Conservation (phyloP, 176 grass and related monocot genomes). For the Alloteropsis semialata region DNA sequence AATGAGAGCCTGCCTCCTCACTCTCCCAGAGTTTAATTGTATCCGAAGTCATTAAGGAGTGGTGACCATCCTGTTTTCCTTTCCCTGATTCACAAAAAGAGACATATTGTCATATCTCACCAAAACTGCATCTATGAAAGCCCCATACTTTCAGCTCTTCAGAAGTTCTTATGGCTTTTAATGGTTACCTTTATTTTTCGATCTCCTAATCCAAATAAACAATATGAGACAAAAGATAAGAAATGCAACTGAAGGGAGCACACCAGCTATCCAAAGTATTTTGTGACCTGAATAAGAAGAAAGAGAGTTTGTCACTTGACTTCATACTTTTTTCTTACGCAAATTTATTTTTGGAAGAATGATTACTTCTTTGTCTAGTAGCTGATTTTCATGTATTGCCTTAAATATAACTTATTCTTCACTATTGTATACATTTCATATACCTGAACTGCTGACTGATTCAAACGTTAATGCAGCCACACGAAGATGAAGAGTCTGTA, state of each 20-base stretch:
- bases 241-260: slow-evolving; percentile 7
- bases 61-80: not conserved
- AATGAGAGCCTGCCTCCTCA: slow-evolving; percentile 11
- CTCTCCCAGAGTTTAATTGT: slow-evolving; percentile 36
- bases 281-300: slow-evolving; percentile 28
- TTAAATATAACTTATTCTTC: not conserved
- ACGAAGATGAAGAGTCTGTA: slow-evolving; percentile 32
- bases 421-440: not conserved
- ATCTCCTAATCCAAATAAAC: slow-evolving; percentile 29
- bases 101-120: not conserved
- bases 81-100: slow-evolving; percentile 24
- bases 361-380: not conserved
- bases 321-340: not conserved
- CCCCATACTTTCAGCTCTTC: not conserved
- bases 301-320: slow-evolving; percentile 2
- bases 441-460: slow-evolving; percentile 14
- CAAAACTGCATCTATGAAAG: not conserved
- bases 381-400: not conserved
- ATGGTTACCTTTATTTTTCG: slow-evolving; percentile 23
- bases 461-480: slow-evolving; percentile 39
- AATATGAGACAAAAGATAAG: slow-evolving; percentile 19
- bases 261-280: slow-evolving; percentile 18
- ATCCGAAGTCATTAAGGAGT: not conserved
- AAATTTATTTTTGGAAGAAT: not conserved
- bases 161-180: not conserved